These are phyloP conservation scores for Candida methanosorbosa DNA, from an alignment of 805 yeast genomes.

Conservation along the genomic window DNA sequence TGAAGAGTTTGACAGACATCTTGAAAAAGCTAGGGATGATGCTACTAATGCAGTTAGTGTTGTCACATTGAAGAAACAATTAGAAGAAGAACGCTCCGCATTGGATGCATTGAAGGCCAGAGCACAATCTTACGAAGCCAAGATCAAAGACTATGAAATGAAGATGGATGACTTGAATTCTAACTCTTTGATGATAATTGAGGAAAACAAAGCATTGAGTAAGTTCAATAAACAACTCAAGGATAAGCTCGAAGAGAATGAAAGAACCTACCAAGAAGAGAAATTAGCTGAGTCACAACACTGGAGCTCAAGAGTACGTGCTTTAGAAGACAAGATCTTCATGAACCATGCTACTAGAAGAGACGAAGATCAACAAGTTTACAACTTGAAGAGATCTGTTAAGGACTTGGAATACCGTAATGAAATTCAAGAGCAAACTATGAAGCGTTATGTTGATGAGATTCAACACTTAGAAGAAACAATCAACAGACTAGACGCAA, in stretches of 20 bases:
- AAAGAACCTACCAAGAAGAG: slow-evolving; percentile 42
- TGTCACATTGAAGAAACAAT: slow-evolving; percentile 23
- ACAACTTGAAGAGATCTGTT: slow-evolving; percentile 41
- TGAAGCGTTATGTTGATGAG: slow-evolving; percentile 49
- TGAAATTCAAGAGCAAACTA: slow-evolving; percentile 41
- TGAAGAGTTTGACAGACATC: slow-evolving; percentile 29
- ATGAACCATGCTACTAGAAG: slow-evolving; percentile 37
- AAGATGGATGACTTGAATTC: slow-evolving; percentile 33
- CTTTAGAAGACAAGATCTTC: slow-evolving; percentile 43
- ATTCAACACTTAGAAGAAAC: slow-evolving; percentile 46
- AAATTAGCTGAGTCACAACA: slow-evolving; percentile 39
- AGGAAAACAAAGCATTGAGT: slow-evolving; percentile 60
- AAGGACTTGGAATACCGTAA: slow-evolving; percentile 45
- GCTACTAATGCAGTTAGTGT: slow-evolving; percentile 21
- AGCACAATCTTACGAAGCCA: slow-evolving; percentile 13
- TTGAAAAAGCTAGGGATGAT: slow-evolving; percentile 21
- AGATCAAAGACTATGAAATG: slow-evolving; percentile 16
- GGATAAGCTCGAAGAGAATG: slow-evolving; percentile 34
- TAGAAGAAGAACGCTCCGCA: slow-evolving; percentile 25
- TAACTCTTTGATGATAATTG: slow-evolving; percentile 46
- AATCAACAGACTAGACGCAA: slow-evolving; percentile 35
- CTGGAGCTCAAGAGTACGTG: slow-evolving; percentile 50
- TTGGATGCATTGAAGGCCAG: slow-evolving; percentile 22
- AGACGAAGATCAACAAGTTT: slow-evolving; percentile 42
- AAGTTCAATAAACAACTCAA: slow-evolving; percentile 45